A percentile compares a stretch with the other conserved stretches of the same genome.
Evolutionary conservation across 1,284 basidiomycete genomes (phyloP).

Genomic region (Exobasidium cylindrosporum): DNA sequence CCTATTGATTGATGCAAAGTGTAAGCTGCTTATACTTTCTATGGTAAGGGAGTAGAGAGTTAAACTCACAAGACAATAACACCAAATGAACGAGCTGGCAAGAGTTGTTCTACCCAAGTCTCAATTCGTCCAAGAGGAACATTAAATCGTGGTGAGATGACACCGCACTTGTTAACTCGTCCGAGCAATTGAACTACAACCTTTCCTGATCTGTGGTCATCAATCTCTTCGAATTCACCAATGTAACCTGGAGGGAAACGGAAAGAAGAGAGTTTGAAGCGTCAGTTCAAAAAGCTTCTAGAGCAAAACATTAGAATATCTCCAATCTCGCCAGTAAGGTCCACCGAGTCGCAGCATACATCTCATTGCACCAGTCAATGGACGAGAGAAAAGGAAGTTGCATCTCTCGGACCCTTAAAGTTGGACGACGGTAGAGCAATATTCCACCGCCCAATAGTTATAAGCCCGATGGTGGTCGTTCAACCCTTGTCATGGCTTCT

Average conservation of each 20-base stretch:
- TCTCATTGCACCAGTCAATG: neutral
- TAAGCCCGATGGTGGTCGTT: conserved; percentile 37
- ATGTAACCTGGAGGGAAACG: conserved; percentile 75
- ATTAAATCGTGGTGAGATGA: conserved; percentile 98
- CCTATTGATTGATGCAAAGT: too few relatives aligned
- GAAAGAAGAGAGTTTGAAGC: neutral
- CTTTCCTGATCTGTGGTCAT: conserved; percentile 98
- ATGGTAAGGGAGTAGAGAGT: too few relatives aligned
- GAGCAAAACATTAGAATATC: neutral
- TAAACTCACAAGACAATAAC: conserved; percentile 77
- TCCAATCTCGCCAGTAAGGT: neutral
- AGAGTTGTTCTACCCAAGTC: conserved; percentile 64
- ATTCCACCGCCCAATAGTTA: conserved; percentile 52
- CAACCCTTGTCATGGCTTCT: too few relatives aligned
- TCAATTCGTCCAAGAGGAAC: conserved; percentile 89
- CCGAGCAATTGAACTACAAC: conserved; percentile 98
- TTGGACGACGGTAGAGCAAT: conserved; percentile 43
- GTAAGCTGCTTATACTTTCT: too few relatives aligned
- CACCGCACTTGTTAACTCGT: conserved; percentile 93
- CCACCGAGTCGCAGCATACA: neutral
- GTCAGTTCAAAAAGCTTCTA: too few relatives aligned
- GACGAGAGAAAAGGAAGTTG: conserved; percentile 16
- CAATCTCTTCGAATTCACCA: conserved; percentile 98
- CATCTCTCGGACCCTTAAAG: conserved; percentile 55
- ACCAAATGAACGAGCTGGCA: conserved; percentile 78